Evolutionary conservation across 495 filamentous ascomycete species (phyloP).

Genomic region (Lichenothelia convexa): DNA sequence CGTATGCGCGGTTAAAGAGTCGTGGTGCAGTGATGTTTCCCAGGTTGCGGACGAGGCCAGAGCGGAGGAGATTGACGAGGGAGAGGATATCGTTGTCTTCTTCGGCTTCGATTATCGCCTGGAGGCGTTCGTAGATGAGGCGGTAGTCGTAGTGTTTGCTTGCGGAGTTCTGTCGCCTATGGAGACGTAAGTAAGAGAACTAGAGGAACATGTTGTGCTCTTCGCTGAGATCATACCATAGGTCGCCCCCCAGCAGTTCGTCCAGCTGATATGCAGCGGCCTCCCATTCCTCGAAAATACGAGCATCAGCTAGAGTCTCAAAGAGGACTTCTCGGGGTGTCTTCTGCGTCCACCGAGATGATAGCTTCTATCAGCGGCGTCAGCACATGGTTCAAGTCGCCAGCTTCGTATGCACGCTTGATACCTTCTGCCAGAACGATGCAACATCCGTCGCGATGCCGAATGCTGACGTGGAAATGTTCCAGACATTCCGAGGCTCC

Average conservation of each 20-base stretch:
- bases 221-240: conserved; percentile 34
- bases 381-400: too few relatives aligned
- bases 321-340: conserved; percentile 34
- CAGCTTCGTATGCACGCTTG: too few relatives aligned
- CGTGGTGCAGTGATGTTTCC: conserved; percentile 77
- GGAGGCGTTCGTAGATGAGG: conserved; percentile 62
- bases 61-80: conserved; percentile 63
- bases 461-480: too few relatives aligned
- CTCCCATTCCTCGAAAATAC: conserved; percentile 69
- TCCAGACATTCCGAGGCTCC: too few relatives aligned
- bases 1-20: conserved; percentile 70
- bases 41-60: conserved; percentile 74
- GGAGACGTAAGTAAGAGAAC: background rate
- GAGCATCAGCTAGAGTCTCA: conserved; percentile 40
- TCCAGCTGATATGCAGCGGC: conserved; percentile 63
- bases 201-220: background rate
- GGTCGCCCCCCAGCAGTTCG: conserved; percentile 53
- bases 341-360: conserved; percentile 37
- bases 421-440: too few relatives aligned
- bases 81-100: conserved; percentile 57
- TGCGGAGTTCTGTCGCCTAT: conserved; percentile 61
- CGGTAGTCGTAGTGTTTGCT: conserved; percentile 77
- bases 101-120: conserved; percentile 52
- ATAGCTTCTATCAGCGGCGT: too few relatives aligned
- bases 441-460: too few relatives aligned